These are phyloP conservation scores for Blepharisma stoltei DNA, from an alignment of 73 alveolate genomes.

Conservation along the genomic window DNA sequence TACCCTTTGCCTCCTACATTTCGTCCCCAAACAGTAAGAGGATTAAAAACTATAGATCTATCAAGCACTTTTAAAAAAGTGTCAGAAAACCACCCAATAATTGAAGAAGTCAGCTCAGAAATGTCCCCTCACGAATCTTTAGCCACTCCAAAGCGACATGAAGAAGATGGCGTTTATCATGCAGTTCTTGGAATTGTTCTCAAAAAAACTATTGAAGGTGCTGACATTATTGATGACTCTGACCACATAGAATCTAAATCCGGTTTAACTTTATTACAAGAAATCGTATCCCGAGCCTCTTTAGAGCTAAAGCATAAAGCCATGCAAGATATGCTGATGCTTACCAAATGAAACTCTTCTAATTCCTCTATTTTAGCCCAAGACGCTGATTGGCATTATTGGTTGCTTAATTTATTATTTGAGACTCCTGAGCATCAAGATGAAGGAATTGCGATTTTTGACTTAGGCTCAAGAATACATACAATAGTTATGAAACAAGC, in stretches of 20 bases:
- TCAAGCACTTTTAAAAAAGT: neutral
- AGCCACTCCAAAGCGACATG: constrained; percentile 6
- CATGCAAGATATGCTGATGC: constrained; percentile 50
- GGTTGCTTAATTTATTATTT: constrained; percentile 1
- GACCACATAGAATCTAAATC: neutral
- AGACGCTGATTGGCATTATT: constrained; percentile 26
- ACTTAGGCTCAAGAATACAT: constrained; percentile 8
- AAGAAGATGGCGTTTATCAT: constrained; percentile 24
- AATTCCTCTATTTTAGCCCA: constrained; percentile 33
- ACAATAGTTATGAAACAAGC: constrained; percentile 29
- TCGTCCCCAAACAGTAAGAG: constrained; percentile 18
- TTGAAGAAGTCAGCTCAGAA: constrained; percentile 25
- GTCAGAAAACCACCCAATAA: neutral
- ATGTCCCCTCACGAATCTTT: neutral
- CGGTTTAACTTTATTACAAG: neutral
- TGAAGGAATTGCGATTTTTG: constrained; percentile 5
- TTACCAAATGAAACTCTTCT: constrained; percentile 47
- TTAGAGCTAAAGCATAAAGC: constrained; percentile 45
- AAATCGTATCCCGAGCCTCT: neutral
- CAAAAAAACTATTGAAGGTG: constrained; percentile 23
- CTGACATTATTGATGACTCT: constrained; percentile 25
- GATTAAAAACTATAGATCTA: neutral
- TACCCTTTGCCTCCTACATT: neutral
- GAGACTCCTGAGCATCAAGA: constrained; percentile 8
- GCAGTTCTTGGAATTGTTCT: constrained; percentile 11